These are phyloP conservation scores for Oryza coarctata DNA, from an alignment of 176 grass and related monocot genomes.

Conservation along the genomic window DNA sequence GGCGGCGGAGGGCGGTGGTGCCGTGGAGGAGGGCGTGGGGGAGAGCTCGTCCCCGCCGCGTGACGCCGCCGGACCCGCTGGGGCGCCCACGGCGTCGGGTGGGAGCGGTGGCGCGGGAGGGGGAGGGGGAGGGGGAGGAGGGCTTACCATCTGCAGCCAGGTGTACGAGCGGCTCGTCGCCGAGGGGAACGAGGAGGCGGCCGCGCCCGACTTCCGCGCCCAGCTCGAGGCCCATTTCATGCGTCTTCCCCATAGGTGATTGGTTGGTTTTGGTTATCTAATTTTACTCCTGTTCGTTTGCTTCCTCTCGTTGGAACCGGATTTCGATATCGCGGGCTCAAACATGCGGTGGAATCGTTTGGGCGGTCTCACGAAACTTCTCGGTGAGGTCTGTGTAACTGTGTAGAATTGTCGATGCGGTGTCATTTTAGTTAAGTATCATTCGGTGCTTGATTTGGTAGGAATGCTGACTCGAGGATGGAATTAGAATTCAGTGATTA, in stretches of 20 bases:
- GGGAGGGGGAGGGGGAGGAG: background rate
- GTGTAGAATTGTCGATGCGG: background rate
- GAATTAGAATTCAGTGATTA: slow-evolving; percentile 20
- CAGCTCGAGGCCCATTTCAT: slow-evolving; percentile 74
- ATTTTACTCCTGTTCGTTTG: background rate
- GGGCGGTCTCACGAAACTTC: background rate
- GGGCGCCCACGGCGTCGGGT: slow-evolving; percentile 25
- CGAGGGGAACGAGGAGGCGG: slow-evolving; percentile 66
- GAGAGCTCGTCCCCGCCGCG: slow-evolving; percentile 88
- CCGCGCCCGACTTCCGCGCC: slow-evolving; percentile 60
- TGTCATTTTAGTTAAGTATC: slow-evolving; percentile 21
- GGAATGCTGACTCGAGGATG: background rate
- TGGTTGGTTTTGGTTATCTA: slow-evolving; percentile 13
- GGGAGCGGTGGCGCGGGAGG: slow-evolving; percentile 32
- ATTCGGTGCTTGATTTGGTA: background rate
- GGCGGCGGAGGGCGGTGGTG: slow-evolving; percentile 30
- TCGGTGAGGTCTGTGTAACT: background rate
- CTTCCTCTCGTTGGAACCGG: slow-evolving; percentile 14
- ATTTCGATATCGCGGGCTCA: background rate
- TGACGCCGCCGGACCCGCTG: background rate
- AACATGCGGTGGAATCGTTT: slow-evolving; percentile 4
- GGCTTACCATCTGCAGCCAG: slow-evolving; percentile 44
- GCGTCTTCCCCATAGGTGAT: slow-evolving; percentile 69
- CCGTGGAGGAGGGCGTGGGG: slow-evolving; percentile 82
- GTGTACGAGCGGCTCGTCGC: slow-evolving; percentile 72